These are phyloP conservation scores for Apiotrichum montevideense DNA, from an alignment of 1,284 basidiomycete genomes.

Conservation along the genomic window DNA sequence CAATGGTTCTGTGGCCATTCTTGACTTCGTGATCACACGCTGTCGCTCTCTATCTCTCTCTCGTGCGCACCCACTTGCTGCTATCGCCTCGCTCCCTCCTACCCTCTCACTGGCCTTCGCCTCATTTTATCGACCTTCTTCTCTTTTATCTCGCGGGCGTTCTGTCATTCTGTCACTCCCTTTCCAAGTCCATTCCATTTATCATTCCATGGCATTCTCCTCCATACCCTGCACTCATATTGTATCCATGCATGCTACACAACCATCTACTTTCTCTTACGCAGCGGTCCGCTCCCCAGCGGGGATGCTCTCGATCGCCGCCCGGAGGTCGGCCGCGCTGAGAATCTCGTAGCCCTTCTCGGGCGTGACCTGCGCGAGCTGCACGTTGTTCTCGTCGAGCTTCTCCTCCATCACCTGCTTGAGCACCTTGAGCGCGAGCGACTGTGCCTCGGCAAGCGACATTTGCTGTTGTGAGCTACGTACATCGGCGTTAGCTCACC, in stretches of 20 bases:
- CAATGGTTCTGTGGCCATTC: no score
- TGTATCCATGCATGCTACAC: constrained; percentile 16
- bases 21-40: no score
- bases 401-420: constrained; percentile 99
- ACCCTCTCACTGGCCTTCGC: no score
- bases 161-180: no score
- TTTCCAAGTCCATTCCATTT: no score
- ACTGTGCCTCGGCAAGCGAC: constrained; percentile 81
- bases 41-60: no score
- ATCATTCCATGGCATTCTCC: no score
- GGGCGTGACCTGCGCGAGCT: constrained; percentile 83
- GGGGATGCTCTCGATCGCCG: constrained; percentile 59
- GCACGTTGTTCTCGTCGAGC: constrained; percentile 95
- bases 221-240: not conserved
- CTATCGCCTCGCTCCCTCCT: no score
- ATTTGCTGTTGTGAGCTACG: constrained; percentile 62
- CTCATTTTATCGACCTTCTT: no score
- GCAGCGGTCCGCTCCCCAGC: constrained; percentile 16
- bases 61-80: no score
- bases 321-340: constrained; percentile 66
- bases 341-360: constrained; percentile 77
- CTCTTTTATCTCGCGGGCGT: no score
- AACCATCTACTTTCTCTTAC: not conserved
- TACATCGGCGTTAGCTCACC: constrained; percentile 50
- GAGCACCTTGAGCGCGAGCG: constrained; percentile 77